Evolutionary conservation across 2,329 filamentous ascomycete species (phyloP), one percentile per base, ranked within the genome.

Genomic region (Sclerotinia nivalis): DNA sequence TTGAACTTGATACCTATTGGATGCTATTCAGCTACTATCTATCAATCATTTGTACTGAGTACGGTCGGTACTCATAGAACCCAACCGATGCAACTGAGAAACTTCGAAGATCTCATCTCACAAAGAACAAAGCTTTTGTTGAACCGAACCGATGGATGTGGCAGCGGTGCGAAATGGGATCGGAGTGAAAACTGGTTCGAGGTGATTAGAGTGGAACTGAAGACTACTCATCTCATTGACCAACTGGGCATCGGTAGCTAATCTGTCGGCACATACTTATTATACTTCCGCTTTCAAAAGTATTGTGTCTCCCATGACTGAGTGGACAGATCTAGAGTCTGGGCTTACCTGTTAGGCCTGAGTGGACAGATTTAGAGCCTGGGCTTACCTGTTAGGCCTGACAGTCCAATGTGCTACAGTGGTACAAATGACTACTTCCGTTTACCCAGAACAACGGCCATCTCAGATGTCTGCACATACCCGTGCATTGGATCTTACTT

Each of bases 401-500:
- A 22, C 55, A n/a, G 15, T 25, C 10, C 49, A 3, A 55, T 45
- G 58, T 60, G 13, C 25, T 28, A 60, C 56, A 45, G 15, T 47
- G 15, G 18, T 45, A 59, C 56, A 20, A 59, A 15, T 28, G 22
- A 25, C 12, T 22, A n/a, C 6, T 62, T 62, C 28, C 59, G 28
- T 37, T 62, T 49, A 50, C 60, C 60, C 60, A 34, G 60, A 62
- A 37, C 60, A 50, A 25, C 60, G 60, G 60, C 20, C 43, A 62
- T 62, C 60, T 37, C 20, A 62, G 60, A 62, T 62, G 22, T 62
- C 60, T 62, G 60, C 60, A 62, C 60, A 62, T 50, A 50, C 0
- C 60, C 60, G 45, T 62, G 60, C 60, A 62, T 62, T 62, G 43
- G 56, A 62, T 62, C 60, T 49, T 49, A 49, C 22, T 10, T 61